phyloP scores from a whole-genome alignment of 2,329 filamentous ascomycete genomes.

The Apiospora kogelbergensis region DNA sequence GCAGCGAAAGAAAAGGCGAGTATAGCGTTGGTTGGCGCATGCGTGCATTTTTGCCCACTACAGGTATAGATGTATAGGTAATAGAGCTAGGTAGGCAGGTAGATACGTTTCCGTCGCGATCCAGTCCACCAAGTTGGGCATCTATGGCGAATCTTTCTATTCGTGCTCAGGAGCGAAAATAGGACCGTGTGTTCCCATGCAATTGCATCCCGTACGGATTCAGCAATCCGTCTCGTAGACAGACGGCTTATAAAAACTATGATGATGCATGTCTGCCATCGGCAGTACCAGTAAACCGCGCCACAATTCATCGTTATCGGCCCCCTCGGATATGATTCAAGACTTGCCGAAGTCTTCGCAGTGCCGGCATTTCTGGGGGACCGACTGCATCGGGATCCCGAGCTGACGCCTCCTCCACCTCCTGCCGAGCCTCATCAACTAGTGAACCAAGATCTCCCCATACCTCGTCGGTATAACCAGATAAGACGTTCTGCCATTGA shows the following conservation, averaged over 20 bases:
- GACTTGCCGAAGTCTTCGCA: constrained; percentile 40
- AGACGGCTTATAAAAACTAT: background rate
- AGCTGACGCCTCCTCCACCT: constrained; percentile 47
- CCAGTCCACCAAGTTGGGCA: background rate
- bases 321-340: constrained; percentile 38
- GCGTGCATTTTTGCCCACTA: background rate
- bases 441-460: constrained; percentile 64
- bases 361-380: constrained; percentile 31
- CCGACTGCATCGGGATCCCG: constrained; percentile 20
- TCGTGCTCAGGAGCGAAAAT: background rate
- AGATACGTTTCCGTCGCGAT: too few species aligned
- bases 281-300: background rate
- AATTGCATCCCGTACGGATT: background rate
- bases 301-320: constrained; percentile 6
- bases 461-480: constrained; percentile 62
- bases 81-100: background rate
- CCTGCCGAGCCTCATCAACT: constrained; percentile 54
- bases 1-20: background rate
- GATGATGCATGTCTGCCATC: background rate
- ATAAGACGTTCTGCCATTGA: constrained; percentile 58
- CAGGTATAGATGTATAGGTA: background rate
- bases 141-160: background rate
- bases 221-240: background rate
- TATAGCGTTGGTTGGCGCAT: background rate
- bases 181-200: background rate